These are phyloP conservation scores for Limonium bicolor DNA, from an alignment of 148 eudicot genomes.

Conservation along the genomic window DNA sequence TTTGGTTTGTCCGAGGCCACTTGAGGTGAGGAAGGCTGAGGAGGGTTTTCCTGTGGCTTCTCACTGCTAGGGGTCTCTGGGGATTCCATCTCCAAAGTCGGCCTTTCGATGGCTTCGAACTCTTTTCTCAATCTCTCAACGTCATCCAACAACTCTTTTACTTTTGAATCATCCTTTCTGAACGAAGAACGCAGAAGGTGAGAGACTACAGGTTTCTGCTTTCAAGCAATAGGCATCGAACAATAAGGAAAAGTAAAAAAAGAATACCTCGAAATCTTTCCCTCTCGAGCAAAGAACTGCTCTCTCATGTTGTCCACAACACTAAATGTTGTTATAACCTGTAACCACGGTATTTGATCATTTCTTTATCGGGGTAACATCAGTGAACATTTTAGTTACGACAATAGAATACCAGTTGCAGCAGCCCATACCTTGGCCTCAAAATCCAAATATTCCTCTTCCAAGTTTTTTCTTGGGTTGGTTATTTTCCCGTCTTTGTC, in stretches of 20 bases:
- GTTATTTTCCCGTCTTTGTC: slow-evolving; percentile 22
- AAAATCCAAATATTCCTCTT: slow-evolving; percentile 83
- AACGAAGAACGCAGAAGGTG: background rate
- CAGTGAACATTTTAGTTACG: background rate
- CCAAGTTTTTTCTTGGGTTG: slow-evolving; percentile 65
- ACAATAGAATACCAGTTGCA: background rate
- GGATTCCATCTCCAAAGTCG: slow-evolving; percentile 55
- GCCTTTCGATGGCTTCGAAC: slow-evolving; percentile 75
- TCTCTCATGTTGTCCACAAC: slow-evolving; percentile 96
- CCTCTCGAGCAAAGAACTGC: slow-evolving; percentile 55
- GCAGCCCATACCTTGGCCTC: slow-evolving; percentile 62
- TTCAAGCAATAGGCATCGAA: background rate
- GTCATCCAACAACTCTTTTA: slow-evolving; percentile 55
- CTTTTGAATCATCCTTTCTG: slow-evolving; percentile 64
- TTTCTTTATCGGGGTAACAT: background rate
- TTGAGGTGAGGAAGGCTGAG: slow-evolving; percentile 7
- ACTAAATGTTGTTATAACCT: slow-evolving; percentile 90
- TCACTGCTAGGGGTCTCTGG: slow-evolving; percentile 32
- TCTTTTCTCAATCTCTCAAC: slow-evolving; percentile 60
- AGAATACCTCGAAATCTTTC: slow-evolving; percentile 49
- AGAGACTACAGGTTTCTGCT: background rate
- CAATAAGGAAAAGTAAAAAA: background rate
- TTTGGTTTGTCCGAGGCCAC: slow-evolving; percentile 14
- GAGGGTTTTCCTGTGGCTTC: slow-evolving; percentile 21
- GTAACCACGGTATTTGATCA: slow-evolving; percentile 12